phyloP scores from a whole-genome alignment of 2,329 filamentous ascomycete genomes.

The Alternaria arborescens region DNA sequence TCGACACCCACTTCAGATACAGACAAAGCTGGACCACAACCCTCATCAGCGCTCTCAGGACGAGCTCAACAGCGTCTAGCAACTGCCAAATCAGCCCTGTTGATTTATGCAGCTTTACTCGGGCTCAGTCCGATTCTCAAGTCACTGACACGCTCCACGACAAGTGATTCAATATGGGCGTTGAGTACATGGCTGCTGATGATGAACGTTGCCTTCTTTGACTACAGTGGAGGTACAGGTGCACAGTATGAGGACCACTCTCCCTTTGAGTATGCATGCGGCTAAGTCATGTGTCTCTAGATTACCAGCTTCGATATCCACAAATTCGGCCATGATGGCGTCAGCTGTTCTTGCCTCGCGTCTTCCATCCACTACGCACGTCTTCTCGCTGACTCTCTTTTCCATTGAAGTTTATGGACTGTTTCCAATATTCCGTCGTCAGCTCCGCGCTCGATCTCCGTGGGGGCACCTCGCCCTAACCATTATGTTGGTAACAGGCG shows the following conservation, averaged over 20 bases:
- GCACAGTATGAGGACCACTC: constrained; percentile 52
- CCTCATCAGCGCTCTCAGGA: constrained; percentile 56
- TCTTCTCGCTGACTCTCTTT: constrained; percentile 94
- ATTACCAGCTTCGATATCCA: constrained; percentile 81
- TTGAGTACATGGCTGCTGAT: constrained; percentile 91
- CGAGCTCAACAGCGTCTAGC: constrained; percentile 72
- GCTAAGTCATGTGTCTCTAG: constrained; percentile 50
- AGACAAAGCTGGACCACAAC: neutral
- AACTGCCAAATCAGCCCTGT: constrained; percentile 88
- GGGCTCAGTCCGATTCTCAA: constrained; percentile 95
- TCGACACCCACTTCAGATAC: constrained; percentile 6
- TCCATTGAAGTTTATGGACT: constrained; percentile 96
- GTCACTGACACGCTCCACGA: constrained; percentile 92
- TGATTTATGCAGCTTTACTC: constrained; percentile 92
- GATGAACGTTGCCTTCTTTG: constrained; percentile 98
- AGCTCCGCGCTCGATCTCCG: constrained; percentile 83
- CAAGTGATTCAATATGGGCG: constrained; percentile 95
- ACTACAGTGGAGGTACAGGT: constrained; percentile 79
- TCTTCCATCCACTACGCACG: constrained; percentile 87
- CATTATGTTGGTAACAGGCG: constrained; percentile 76
- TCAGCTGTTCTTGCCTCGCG: constrained; percentile 92
- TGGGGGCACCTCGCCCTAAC: constrained; percentile 81
- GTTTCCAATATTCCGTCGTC: constrained; percentile 95
- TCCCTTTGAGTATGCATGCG: neutral
- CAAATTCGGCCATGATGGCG: constrained; percentile 96